A percentile compares a stretch with the other conserved stretches of the same genome.
These are phyloP conservation scores for Salvia hispanica DNA, from an alignment of 257 asterid species.

Conservation along the genomic window DNA sequence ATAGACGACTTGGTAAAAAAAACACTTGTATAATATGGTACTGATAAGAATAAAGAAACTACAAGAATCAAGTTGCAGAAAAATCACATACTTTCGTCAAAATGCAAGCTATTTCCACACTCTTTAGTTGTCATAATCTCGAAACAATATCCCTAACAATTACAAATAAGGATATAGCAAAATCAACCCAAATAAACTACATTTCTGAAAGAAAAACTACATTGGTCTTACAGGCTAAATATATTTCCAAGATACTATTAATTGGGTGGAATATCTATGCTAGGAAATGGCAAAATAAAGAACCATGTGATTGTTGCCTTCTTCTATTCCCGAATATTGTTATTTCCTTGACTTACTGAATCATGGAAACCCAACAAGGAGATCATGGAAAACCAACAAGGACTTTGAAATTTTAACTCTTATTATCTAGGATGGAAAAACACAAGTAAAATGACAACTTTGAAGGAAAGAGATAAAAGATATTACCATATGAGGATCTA, in stretches of 20 bases:
- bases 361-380: neutral
- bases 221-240: conserved; percentile 1
- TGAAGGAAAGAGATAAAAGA: conserved; percentile 8
- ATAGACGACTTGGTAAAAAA: neutral
- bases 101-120: neutral
- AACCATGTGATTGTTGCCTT: neutral
- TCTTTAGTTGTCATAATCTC: neutral
- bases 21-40: neutral
- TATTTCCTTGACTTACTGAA: neutral
- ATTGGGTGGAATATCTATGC: neutral
- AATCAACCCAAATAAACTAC: neutral
- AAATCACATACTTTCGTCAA: neutral
- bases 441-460: conserved; percentile 4
- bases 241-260: neutral
- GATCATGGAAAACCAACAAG: neutral
- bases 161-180: conserved; percentile 1
- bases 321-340: neutral
- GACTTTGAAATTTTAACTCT: conserved; percentile 16
- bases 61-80: neutral
- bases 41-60: conserved; percentile 1
- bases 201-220: neutral
- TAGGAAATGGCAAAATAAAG: conserved; percentile 7
- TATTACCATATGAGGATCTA: conserved; percentile 84
- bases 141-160: neutral
- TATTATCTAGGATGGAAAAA: neutral